phyloP scores from a whole-genome alignment of 306 rosid genomes.

The Cajanus cajan region DNA sequence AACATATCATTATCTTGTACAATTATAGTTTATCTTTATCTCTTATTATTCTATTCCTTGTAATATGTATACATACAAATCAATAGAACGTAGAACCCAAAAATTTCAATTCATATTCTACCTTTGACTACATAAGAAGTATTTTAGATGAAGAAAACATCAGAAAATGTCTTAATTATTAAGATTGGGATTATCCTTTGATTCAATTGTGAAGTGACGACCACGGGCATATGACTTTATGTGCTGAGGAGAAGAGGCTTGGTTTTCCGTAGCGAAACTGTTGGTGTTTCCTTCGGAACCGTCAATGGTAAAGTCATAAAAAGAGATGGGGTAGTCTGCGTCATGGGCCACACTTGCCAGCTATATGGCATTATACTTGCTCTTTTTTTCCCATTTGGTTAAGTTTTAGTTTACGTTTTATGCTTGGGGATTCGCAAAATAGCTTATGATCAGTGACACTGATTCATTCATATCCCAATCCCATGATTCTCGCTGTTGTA shows the following conservation, averaged over 20 bases:
- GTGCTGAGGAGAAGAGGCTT: background rate
- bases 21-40: too few species aligned
- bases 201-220: too few species aligned
- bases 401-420: background rate
- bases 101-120: too few species aligned
- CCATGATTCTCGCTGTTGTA: slow-evolving; percentile 48
- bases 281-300: slow-evolving; percentile 38
- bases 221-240: too few species aligned
- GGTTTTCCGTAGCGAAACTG: slow-evolving; percentile 17
- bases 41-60: too few species aligned
- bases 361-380: slow-evolving; percentile 44
- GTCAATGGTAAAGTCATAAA: slow-evolving; percentile 30
- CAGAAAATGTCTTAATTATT: too few species aligned
- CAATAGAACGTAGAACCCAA: too few species aligned
- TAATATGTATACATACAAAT: too few species aligned
- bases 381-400: background rate
- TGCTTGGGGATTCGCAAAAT: slow-evolving; percentile 31
- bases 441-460: background rate
- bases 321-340: slow-evolving; percentile 35
- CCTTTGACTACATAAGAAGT: too few species aligned
- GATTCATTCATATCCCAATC: slow-evolving; percentile 22
- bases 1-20: too few species aligned
- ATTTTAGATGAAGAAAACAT: too few species aligned
- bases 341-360: slow-evolving; percentile 51
- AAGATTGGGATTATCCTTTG: too few species aligned